A percentile compares a stretch with the other conserved stretches of the same genome.
Conservation (phyloP, 352 stramenopile species). For the Discostella stelligera region DNA sequence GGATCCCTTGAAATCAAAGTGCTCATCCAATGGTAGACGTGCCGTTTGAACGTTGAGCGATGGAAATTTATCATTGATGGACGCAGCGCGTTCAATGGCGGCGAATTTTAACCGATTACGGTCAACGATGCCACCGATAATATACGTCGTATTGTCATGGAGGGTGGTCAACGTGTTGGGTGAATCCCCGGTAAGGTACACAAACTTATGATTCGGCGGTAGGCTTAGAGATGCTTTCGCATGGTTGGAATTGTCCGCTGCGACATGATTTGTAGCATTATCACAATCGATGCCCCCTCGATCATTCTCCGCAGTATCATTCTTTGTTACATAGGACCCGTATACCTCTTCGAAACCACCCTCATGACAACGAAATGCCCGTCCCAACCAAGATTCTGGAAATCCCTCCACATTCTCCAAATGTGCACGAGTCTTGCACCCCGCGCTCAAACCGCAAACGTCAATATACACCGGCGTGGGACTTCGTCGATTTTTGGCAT, state of each 20-base stretch:
- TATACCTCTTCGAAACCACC: conserved; percentile 50
- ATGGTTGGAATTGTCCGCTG: neutral
- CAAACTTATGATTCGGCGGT: conserved; percentile 84
- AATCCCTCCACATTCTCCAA: conserved; percentile 91
- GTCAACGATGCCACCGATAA: conserved; percentile 97
- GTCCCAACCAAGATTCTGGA: conserved; percentile 60
- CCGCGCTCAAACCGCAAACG: conserved; percentile 49
- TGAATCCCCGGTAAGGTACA: conserved; percentile 94
- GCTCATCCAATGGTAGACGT: conserved; percentile 88
- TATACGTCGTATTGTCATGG: conserved; percentile 89
- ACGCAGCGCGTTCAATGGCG: conserved; percentile 89
- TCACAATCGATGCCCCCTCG: neutral
- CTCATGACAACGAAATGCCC: conserved; percentile 53
- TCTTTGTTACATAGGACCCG: neutral
- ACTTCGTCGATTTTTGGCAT: conserved; percentile 65
- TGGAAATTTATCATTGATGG: neutral
- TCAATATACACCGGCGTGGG: conserved; percentile 55
- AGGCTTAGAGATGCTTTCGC: no score
- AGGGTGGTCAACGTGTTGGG: conserved; percentile 88
- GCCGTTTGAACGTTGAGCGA: conserved; percentile 89
- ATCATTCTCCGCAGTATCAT: conserved; percentile 4
- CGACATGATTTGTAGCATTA: neutral
- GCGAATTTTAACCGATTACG: conserved; percentile 93
- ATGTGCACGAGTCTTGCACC: conserved; percentile 83
- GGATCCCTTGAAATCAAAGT: conserved; percentile 63